A percentile compares a stretch with the other conserved stretches of the same genome.
phyloP scores from a whole-genome alignment of 129 eudicot genomes.

The Escallonia herrerae region DNA sequence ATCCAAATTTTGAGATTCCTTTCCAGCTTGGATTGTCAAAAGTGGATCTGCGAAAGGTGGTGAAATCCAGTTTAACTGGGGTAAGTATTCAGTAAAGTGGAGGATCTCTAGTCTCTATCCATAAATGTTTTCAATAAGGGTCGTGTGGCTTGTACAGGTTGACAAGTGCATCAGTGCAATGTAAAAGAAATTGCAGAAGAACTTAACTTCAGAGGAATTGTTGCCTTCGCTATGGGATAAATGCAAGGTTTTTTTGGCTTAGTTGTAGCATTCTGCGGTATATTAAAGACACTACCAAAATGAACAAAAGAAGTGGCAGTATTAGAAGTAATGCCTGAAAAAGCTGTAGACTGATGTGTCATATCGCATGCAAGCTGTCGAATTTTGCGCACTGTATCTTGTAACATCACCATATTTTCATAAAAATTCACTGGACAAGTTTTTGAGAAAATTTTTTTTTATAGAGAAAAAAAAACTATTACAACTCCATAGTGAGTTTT shows the following conservation, averaged over 20 bases:
- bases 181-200: constrained; percentile 89
- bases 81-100: constrained; percentile 34
- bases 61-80: constrained; percentile 87
- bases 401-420: too few species aligned
- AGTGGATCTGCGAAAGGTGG: constrained; percentile 86
- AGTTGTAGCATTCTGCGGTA: too few species aligned
- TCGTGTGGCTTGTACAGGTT: constrained; percentile 40
- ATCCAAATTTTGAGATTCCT: constrained; percentile 54
- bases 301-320: too few species aligned
- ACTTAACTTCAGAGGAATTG: constrained; percentile 89
- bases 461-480: too few species aligned
- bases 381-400: too few species aligned
- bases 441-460: too few species aligned
- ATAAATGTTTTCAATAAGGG: constrained; percentile 5
- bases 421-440: too few species aligned
- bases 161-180: constrained; percentile 77
- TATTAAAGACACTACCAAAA: too few species aligned
- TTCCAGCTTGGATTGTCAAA: constrained; percentile 91
- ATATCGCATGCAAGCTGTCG: too few species aligned
- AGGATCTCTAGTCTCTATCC: background rate
- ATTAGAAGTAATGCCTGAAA: too few species aligned
- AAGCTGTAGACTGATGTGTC: too few species aligned
- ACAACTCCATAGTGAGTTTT: too few species aligned
- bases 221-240: constrained; percentile 96
- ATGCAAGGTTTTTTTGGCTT: constrained; percentile 65